Conservation (phyloP, 2,329 filamentous ascomycete genomes). For the Venturia aucupariae region DNA sequence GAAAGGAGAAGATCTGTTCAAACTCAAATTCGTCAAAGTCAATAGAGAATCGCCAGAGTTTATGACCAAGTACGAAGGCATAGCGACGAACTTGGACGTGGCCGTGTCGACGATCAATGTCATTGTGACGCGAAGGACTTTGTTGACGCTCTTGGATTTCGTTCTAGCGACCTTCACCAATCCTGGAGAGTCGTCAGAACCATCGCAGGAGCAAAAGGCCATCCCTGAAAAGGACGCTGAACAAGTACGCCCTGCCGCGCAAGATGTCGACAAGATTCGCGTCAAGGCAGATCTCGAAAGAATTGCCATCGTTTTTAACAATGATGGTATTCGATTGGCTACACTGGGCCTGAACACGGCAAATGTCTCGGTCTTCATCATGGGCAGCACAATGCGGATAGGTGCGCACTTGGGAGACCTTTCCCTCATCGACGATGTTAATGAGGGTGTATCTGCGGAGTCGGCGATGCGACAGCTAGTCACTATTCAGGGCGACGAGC, state of each 20-base stretch:
- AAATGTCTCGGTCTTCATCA: slow-evolving; percentile 80
- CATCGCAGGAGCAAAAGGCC: slow-evolving; percentile 19
- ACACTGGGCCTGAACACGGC: slow-evolving; percentile 89
- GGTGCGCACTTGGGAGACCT: slow-evolving; percentile 80
- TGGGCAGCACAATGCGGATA: slow-evolving; percentile 78
- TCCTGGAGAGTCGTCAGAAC: slow-evolving; percentile 42
- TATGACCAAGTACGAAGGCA: slow-evolving; percentile 79
- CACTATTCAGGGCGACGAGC: slow-evolving; percentile 88
- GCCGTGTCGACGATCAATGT: slow-evolving; percentile 92
- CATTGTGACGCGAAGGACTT: slow-evolving; percentile 83
- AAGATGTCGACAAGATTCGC: slow-evolving; percentile 65
- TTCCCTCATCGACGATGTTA: slow-evolving; percentile 85
- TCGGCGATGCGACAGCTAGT: slow-evolving; percentile 80
- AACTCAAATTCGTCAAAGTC: slow-evolving; percentile 81
- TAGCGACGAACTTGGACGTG: slow-evolving; percentile 87
- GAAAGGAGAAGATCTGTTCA: slow-evolving; percentile 71
- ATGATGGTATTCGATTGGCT: slow-evolving; percentile 89
- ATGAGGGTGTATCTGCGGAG: slow-evolving; percentile 72
- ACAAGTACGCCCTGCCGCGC: slow-evolving; percentile 26
- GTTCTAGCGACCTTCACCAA: slow-evolving; percentile 83
- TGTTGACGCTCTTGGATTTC: slow-evolving; percentile 89
- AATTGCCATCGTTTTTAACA: slow-evolving; percentile 90
- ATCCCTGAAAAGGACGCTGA: slow-evolving; percentile 26
- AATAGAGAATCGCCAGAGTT: slow-evolving; percentile 91
- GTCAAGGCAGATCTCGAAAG: slow-evolving; percentile 91